Base-by-base conservation (phyloP, 2,329 filamentous ascomycete species). In the Knufia fluminis region DNA sequence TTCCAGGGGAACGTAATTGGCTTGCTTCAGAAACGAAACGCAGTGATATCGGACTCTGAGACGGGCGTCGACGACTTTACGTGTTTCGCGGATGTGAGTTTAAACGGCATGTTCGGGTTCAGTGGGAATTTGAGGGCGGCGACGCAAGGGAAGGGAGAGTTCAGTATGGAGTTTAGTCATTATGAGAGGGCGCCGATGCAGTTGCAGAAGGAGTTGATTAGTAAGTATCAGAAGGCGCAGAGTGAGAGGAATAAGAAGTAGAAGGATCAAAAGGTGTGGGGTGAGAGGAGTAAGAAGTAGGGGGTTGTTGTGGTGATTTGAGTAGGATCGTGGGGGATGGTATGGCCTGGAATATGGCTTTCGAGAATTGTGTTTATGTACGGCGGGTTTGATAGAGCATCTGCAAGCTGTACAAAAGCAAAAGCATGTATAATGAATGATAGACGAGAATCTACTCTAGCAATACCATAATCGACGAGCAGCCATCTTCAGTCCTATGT, bases 61-160 rank as follows among this genome's bases (percentile, higher is more conserved):
- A 89, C 92, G 59, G 90, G 90, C 28, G 76, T 82, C 14, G 92
- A 98, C 63, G 92, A 98, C 63, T 97, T 98, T 63, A 94, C 87
- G 4, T 78, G 97, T 51, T 80, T 83, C 49, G 90, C 89, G 22
- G 92, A 97, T 71, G 95, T 89, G 73, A 90, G 84, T 66, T 70
- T 98, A 66, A 95, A 97, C 67, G 81, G 84, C 66, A 98, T 98
- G 92, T 98, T 98, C 66, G 92, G 92, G 55, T 97, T 98, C 72
- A 90, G 83, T 62, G 86, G 83, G 36, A 86, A 95, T 69, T 71
- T 98, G 58, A 80, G 92, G 60, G 92, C 92, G 12, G 86, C 90
- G 19, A 97, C 90, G 1, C 92, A 98, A 72, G 92, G 92, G 54
- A 98, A 98, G 77, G 92, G 92, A 62, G 92, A 98, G 73, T 98